These are phyloP conservation scores for Picochlorum sp. DNA, from an alignment of 139 green algal genomes.

Conservation along the genomic window DNA sequence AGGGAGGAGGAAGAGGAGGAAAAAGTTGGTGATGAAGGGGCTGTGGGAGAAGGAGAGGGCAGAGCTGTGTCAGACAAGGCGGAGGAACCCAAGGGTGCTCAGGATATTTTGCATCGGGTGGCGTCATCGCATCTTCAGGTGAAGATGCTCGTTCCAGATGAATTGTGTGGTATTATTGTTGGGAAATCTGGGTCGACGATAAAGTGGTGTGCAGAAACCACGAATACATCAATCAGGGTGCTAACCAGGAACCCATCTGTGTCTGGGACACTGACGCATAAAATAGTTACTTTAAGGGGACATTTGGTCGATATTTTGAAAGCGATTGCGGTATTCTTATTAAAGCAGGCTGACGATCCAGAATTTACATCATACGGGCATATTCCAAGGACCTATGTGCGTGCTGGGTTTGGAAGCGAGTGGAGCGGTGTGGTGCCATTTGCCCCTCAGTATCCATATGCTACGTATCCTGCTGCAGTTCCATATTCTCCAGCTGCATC, in stretches of 20 bases:
- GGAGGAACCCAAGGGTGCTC: too few relatives aligned
- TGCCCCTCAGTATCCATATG: slow-evolving; percentile 2
- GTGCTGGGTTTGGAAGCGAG: neutral
- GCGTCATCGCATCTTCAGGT: slow-evolving; percentile 16
- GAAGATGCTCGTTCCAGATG: slow-evolving; percentile 61
- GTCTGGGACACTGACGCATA: slow-evolving; percentile 12
- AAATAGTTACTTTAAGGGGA: slow-evolving; percentile 28
- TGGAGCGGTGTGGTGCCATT: neutral
- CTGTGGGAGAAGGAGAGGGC: neutral
- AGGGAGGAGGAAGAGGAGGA: neutral
- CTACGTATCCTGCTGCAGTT: too few relatives aligned
- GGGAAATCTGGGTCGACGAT: slow-evolving; percentile 70
- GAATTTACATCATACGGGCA: slow-evolving; percentile 19
- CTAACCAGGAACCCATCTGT: neutral
- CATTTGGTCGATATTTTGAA: slow-evolving; percentile 15
- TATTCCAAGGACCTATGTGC: slow-evolving; percentile 7
- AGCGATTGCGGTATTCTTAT: slow-evolving; percentile 16
- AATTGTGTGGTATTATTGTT: slow-evolving; percentile 69
- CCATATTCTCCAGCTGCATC: too few relatives aligned
- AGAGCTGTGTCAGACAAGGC: neutral
- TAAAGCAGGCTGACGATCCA: slow-evolving; percentile 29
- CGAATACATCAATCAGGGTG: slow-evolving; percentile 29
- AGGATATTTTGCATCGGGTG: too few relatives aligned
- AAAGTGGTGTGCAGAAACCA: slow-evolving; percentile 54
- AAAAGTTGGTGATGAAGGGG: neutral